Base-by-base conservation (phyloP, 345 rosid genomes). In the Sonneratia caseolaris region DNA sequence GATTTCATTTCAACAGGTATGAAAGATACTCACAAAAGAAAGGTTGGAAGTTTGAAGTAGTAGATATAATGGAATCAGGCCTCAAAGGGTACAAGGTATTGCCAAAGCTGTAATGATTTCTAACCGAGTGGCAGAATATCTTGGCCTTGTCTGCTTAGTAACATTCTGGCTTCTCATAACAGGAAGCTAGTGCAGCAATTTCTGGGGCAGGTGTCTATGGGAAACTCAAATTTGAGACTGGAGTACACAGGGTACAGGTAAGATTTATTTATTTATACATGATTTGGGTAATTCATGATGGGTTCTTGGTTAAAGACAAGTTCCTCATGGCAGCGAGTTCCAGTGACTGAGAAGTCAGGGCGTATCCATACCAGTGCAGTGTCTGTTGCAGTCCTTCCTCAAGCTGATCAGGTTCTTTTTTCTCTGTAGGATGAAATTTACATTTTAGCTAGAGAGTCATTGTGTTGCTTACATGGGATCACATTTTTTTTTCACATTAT, bases 201-300 rank as follows among this genome's bases (percentile, higher is more conserved):
- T 86, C 91, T 2, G 98, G 99, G 49, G 82, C 75, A 68, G 87
- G 82, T 79, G 89, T 95, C 19, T 95, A 82, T 75, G 98, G 97
- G 68, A 92, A 92, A 76, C 93, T 95, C 70, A 95, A 95, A 87
- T 95, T 92, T 73, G 99, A 95, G 86, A 92, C 98, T 86, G 99
- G 98, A 65, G 87, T 95, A 72, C 99, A 95, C 78, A 86, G 99
- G 77, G 98, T 90, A 79, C 99, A 95, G 98, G 99, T 92, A 67
- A 76, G 22, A 11, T 67, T 53, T 42, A 27, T 27, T 27, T 27
- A 27, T 27, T 27, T 27, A 27, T 6, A 19, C 27, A 16, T 64
- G 0, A 0, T 37, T 51, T n/a, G 27, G 13, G 12, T 27, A 14
- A 21, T 59, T 66, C 16, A 53, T 37, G 55, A 1, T 51, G 57